A percentile compares a stretch with the other conserved stretches of the same genome.
Conservation (phyloP, 2,329 filamentous ascomycete genomes). For the Diplodia mutila region DNA sequence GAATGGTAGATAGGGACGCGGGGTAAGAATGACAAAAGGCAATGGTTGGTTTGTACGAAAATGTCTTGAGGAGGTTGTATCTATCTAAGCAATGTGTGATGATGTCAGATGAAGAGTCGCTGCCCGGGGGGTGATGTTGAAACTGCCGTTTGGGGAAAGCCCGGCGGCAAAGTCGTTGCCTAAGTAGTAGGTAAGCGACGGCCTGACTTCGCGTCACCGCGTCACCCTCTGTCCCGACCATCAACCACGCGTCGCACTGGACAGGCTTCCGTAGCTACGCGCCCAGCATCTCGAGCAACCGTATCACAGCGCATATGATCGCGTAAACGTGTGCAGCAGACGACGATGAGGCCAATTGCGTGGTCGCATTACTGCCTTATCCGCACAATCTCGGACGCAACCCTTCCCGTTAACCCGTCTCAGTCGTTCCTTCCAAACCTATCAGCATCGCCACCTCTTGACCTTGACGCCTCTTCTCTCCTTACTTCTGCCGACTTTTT, state of each 20-base stretch:
- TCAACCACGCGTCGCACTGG: not conserved
- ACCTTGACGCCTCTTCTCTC: not conserved
- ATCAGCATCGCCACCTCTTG: not conserved
- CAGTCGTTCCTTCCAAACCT: not conserved
- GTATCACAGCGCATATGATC: not conserved
- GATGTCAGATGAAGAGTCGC: not conserved
- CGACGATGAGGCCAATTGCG: not conserved
- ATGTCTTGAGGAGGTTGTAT: not conserved
- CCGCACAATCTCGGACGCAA: not conserved
- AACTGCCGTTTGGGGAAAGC: slow-evolving; percentile 18
- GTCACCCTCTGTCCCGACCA: not conserved
- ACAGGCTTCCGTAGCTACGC: not conserved
- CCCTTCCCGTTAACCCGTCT: not conserved
- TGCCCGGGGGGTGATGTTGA: not conserved
- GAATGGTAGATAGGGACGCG: not conserved
- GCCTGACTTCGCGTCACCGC: slow-evolving; percentile 6
- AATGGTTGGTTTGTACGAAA: not conserved
- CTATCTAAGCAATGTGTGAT: not conserved
- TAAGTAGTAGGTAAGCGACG: not conserved
- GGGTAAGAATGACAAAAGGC: not conserved
- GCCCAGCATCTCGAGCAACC: not conserved
- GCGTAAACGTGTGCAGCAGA: not conserved
- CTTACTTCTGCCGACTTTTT: not conserved
- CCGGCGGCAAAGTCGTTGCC: slow-evolving; percentile 8
- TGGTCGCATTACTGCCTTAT: not conserved